Evolutionary conservation across 352 stramenopile genomes (phyloP), one percentile per base, ranked within the genome.

Genomic region (Pythium scleroteichum): DNA sequence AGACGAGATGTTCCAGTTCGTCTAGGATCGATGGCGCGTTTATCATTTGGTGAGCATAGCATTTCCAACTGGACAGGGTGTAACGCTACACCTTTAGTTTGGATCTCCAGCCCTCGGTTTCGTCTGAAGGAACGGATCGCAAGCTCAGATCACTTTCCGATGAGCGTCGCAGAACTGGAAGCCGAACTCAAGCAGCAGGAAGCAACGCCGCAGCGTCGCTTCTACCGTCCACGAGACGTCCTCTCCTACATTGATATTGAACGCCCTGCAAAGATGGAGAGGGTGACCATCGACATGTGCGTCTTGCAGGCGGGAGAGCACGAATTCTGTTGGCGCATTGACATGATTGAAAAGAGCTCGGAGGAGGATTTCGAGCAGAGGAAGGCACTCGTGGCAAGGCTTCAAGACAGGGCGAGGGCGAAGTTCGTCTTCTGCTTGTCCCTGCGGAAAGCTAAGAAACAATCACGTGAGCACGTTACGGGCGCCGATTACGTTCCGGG

Each of bases 391-490:
- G n/a, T 62, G 22, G 17, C 40, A 1, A 40, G 40, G 32, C 22
- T 62, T n/a, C n/a, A n/a, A n/a, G n/a, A n/a, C 10, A 17, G 1
- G 4, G 33, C 26, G 0, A n/a, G 48, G 2, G 0, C 22, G 5
- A 46, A 54, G 54, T 49, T 40, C n/a, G 45, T 54, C 2, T 62
- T 62, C 33, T 53, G 42, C 42, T 35, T 62, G 0, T 10, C 54
- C 14, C 22, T 62, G 44, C 54, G 54, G 45, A 62, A 53, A 24
- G 16, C 54, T 14, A 48, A 49, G 20, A 62, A 54, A 32, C 54
- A 40, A 12, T 62, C 45, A 3, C 27, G 33, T 13, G 54, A 62
- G 8, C 54, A 54, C 12, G 54, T 40, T 1, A 41, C 19, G 10
- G 54, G 54, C 2, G 23, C 35, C 10, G 54, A 62, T 35, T 62